phyloP scores from a whole-genome alignment of 257 asterid species.

The Petrea volubilis region DNA sequence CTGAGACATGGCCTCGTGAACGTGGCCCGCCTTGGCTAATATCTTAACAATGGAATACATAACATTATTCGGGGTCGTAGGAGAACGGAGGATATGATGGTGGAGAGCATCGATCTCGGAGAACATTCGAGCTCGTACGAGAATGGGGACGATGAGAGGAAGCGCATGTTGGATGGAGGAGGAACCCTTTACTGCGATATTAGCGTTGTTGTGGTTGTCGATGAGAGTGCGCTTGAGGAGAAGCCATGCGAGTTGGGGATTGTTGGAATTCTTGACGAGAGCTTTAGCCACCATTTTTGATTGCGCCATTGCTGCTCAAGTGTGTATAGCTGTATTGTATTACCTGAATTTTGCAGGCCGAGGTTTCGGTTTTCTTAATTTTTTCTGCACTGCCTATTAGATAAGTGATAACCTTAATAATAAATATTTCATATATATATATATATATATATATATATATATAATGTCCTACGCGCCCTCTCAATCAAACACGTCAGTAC shows the following conservation, averaged over 20 bases:
- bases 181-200: neutral
- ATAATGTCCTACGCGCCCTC: too few species aligned
- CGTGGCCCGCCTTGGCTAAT: slow-evolving; percentile 51
- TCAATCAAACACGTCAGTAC: too few species aligned
- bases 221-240: slow-evolving; percentile 62
- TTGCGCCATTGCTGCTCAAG: slow-evolving; percentile 33
- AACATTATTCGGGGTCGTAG: slow-evolving; percentile 25
- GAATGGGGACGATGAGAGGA: slow-evolving; percentile 62
- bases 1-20: slow-evolving; percentile 55
- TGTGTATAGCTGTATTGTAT: neutral
- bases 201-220: neutral
- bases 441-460: too few species aligned
- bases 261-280: slow-evolving; percentile 49
- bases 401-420: too few species aligned
- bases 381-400: too few species aligned
- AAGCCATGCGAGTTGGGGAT: slow-evolving; percentile 74
- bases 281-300: slow-evolving; percentile 47
- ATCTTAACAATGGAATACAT: slow-evolving; percentile 46
- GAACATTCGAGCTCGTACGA: slow-evolving; percentile 66
- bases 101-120: slow-evolving; percentile 62
- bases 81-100: slow-evolving; percentile 44
- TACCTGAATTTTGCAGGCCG: too few species aligned
- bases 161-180: slow-evolving; percentile 32
- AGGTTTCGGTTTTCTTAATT: too few species aligned
- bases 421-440: too few species aligned